Evolutionary conservation across 345 rosid species (phyloP).

Genomic region (Hirschfeldia incana): DNA sequence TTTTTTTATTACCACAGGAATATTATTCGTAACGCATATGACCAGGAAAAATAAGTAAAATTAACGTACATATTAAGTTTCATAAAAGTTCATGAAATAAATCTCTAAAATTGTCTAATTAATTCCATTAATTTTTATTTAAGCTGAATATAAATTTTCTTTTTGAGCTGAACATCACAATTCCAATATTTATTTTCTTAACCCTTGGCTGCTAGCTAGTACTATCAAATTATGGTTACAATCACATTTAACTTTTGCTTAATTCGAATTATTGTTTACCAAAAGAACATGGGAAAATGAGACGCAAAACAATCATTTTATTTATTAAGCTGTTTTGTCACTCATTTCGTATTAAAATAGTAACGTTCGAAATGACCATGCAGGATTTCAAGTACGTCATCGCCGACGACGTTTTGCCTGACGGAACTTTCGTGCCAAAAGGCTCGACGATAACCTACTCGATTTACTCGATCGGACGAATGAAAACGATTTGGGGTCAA

Average conservation of each 20-base stretch:
- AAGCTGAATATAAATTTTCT: not conserved
- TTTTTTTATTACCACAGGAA: not conserved
- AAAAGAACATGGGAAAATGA: not conserved
- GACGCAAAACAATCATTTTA: not conserved
- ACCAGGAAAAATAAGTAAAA: not conserved
- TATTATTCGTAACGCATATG: conserved; percentile 18
- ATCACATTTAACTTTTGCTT: conserved; percentile 10
- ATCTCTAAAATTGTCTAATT: conserved; percentile 13
- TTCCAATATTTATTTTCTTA: not conserved
- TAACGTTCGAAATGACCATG: conserved; percentile 27
- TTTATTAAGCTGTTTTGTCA: not conserved
- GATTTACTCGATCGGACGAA: conserved; percentile 82
- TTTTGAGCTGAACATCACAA: conserved; percentile 3
- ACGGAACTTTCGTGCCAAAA: conserved; percentile 71
- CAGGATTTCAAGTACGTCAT: conserved; percentile 76
- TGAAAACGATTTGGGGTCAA: conserved; percentile 90
- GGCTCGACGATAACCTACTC: conserved; percentile 91
- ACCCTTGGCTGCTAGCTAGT: conserved; percentile 4
- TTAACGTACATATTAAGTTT: not conserved
- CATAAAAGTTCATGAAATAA: conserved; percentile 6
- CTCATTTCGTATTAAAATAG: conserved; percentile 13
- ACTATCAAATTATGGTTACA: conserved; percentile 21
- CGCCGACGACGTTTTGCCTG: conserved; percentile 72
- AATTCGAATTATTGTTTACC: conserved; percentile 12
- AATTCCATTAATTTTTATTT: not conserved